A percentile compares a stretch with the other conserved stretches of the same genome.
These are phyloP conservation scores for Guillardia theta DNA, from an alignment of 78 protist species.

Conservation along the genomic window DNA sequence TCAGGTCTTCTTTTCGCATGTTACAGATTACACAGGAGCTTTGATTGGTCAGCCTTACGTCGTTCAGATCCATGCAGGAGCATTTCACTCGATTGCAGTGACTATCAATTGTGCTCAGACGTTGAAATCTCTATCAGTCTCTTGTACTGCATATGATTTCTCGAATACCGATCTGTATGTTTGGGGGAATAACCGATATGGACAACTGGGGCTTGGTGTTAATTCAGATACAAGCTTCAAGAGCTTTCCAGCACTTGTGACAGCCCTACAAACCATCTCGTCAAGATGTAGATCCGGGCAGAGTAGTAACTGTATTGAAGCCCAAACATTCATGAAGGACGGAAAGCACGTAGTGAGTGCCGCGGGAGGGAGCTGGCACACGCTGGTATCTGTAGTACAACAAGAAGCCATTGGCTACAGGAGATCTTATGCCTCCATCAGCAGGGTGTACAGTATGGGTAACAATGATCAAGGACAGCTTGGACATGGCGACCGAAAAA, in stretches of 20 bases:
- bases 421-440: neutral
- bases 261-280: neutral
- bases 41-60: neutral
- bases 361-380: neutral
- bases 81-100: neutral
- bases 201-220: neutral
- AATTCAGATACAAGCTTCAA: neutral
- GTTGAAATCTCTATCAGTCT: neutral
- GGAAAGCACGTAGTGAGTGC: neutral
- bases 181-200: conserved; percentile 5
- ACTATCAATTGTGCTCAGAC: neutral
- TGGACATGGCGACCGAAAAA: neutral
- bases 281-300: neutral
- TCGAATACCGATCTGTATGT: neutral
- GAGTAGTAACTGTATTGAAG: neutral
- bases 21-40: neutral
- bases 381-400: neutral
- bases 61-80: neutral
- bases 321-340: neutral
- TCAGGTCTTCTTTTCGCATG: neutral
- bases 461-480: neutral
- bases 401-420: neutral
- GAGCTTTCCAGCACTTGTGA: neutral
- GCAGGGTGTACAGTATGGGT: neutral
- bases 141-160: neutral